A percentile compares a stretch with the other conserved stretches of the same genome.
Evolutionary conservation across 23 red algal genomes (phyloP).

Genomic region (Agarophyton chilense): DNA sequence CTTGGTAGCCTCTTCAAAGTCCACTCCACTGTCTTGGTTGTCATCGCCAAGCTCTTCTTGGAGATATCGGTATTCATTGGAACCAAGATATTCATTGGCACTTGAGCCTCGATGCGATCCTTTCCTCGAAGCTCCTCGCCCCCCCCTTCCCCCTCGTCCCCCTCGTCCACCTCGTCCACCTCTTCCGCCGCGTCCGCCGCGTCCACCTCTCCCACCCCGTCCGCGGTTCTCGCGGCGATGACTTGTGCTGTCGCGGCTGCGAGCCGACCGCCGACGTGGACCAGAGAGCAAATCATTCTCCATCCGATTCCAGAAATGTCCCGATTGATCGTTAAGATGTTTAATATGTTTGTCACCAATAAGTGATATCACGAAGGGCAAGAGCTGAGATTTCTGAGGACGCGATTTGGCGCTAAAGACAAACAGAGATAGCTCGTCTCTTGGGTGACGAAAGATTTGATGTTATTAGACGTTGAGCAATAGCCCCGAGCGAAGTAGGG

Average conservation of each 20-base stretch:
- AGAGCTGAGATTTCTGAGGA: too few species aligned
- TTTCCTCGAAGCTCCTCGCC: background rate
- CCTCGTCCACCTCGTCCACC: background rate
- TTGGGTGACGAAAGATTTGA: too few species aligned
- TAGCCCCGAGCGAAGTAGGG: too few species aligned
- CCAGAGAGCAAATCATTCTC: background rate
- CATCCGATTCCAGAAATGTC: too few species aligned
- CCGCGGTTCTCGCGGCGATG: background rate
- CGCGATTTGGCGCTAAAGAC: too few species aligned
- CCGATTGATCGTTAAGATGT: too few species aligned
- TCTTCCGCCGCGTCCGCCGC: background rate
- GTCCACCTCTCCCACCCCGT: background rate
- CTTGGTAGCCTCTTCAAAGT: slow-evolving; percentile 27
- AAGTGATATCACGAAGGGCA: too few species aligned
- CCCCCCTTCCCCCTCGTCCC: background rate
- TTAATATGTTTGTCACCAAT: too few species aligned
- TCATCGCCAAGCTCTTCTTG: background rate
- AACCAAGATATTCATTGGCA: background rate
- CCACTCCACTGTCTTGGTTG: background rate
- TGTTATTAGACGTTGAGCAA: too few species aligned
- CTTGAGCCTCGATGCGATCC: background rate
- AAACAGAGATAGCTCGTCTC: too few species aligned
- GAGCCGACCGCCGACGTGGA: slow-evolving; percentile 16
- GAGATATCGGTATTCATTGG: slow-evolving; percentile 19
- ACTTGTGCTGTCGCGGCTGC: background rate